phyloP scores from a whole-genome alignment of 768 basidiomycete genomes.

The Saitozyma podzolica region DNA sequence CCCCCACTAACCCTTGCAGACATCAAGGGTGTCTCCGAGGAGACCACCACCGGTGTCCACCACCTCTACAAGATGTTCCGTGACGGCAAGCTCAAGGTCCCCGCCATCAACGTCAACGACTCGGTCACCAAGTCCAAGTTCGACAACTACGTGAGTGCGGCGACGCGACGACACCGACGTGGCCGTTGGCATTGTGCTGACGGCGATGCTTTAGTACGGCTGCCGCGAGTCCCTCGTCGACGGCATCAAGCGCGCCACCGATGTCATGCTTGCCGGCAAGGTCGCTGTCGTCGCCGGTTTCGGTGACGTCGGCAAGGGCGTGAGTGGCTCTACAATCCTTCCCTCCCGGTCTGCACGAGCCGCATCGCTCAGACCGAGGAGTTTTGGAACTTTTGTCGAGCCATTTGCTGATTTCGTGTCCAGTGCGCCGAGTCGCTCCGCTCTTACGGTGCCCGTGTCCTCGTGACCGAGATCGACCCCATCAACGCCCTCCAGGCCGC shows the following conservation, averaged over 20 bases:
- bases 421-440: slow-evolving; percentile 89
- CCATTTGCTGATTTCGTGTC: not conserved
- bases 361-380: not conserved
- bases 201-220: slow-evolving; percentile 76
- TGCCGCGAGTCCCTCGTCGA: slow-evolving; percentile 99
- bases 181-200: not conserved
- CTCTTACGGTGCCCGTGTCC: slow-evolving; percentile 94
- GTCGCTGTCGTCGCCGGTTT: slow-evolving; percentile 98
- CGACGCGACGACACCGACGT: slow-evolving; percentile 54
- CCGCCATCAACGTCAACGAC: slow-evolving; percentile 99
- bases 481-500: slow-evolving; percentile 99
- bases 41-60: slow-evolving; percentile 99
- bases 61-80: slow-evolving; percentile 98
- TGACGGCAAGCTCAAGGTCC: slow-evolving; percentile 91
- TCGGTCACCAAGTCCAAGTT: slow-evolving; percentile 99
- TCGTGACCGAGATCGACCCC: slow-evolving; percentile 98
- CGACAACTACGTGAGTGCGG: slow-evolving; percentile 54
- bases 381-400: slow-evolving; percentile 53
- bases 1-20: slow-evolving; percentile 55
- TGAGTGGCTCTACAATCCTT: slow-evolving; percentile 57
- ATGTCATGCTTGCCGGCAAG: slow-evolving; percentile 99
- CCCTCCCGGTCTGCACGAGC: slow-evolving; percentile 2
- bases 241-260: slow-evolving; percentile 99
- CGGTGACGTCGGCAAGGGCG: slow-evolving; percentile 99
- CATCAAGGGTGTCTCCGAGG: slow-evolving; percentile 93